These are phyloP conservation scores for Eucalyptus curtisii DNA, from an alignment of 345 rosid species.

Conservation along the genomic window DNA sequence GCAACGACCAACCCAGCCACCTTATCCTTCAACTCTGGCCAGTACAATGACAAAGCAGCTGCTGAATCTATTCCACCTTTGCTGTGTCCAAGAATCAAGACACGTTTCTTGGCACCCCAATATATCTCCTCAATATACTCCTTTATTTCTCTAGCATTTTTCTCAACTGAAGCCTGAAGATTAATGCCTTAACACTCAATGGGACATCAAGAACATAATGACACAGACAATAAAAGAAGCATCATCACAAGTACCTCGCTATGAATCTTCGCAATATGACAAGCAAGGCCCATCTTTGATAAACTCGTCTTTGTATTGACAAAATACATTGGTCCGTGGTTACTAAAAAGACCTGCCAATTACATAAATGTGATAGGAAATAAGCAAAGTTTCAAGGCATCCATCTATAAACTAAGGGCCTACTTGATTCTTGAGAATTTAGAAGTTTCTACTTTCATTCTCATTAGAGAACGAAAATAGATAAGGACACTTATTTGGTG, in stretches of 20 bases:
- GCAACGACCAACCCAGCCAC: slow-evolving; percentile 87
- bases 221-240: not conserved
- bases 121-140: slow-evolving; percentile 91
- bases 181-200: slow-evolving; percentile 7
- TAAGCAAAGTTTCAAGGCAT: not conserved
- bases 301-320: slow-evolving; percentile 69
- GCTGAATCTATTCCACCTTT: slow-evolving; percentile 98
- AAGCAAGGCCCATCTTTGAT: slow-evolving; percentile 86
- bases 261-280: slow-evolving; percentile 98
- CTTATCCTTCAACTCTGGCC: slow-evolving; percentile 95
- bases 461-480: not conserved
- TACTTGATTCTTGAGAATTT: not conserved
- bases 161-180: slow-evolving; percentile 89
- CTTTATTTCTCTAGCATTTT: slow-evolving; percentile 89
- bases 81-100: slow-evolving; percentile 94
- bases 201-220: not conserved
- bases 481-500: not conserved
- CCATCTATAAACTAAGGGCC: not conserved
- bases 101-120: slow-evolving; percentile 92
- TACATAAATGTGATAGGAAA: not conserved
- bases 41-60: slow-evolving; percentile 84
- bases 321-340: slow-evolving; percentile 95
- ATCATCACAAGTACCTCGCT: slow-evolving; percentile 53
- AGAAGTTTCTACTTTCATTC: not conserved
- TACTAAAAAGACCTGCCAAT: slow-evolving; percentile 89